Conservation (phyloP, 345 rosid genomes). For the Populus pruinosa region DNA sequence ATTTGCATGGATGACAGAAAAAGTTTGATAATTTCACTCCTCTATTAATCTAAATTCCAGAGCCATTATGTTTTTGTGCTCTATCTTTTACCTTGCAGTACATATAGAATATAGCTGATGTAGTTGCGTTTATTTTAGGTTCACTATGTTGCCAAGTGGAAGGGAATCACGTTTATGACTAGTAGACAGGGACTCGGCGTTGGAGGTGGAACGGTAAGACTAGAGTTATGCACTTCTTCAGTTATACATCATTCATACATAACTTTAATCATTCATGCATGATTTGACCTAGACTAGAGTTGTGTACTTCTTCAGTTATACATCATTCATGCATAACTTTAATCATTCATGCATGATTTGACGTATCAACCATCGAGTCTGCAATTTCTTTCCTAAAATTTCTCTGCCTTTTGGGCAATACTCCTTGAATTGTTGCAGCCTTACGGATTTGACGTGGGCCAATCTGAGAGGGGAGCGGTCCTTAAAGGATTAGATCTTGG, state of each 20-base stretch:
- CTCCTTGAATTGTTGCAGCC: constrained; percentile 52
- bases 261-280: neutral
- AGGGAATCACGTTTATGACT: constrained; percentile 90
- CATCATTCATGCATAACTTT: no score
- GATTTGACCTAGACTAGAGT: constrained; percentile 1
- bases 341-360: neutral
- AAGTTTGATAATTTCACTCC: neutral
- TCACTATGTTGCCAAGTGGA: constrained; percentile 98
- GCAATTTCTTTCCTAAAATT: neutral
- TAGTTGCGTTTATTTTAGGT: constrained; percentile 40
- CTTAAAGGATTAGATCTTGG: constrained; percentile 95
- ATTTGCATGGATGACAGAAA: neutral
- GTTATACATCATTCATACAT: neutral
- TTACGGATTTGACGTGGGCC: constrained; percentile 92
- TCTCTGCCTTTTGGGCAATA: neutral
- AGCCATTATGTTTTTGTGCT: neutral
- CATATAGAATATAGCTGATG: constrained; percentile 2
- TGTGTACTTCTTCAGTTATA: neutral
- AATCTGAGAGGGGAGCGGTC: constrained; percentile 79
- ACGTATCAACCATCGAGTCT: neutral
- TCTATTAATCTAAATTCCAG: neutral
- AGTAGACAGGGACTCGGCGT: constrained; percentile 95
- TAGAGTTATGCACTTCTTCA: neutral
- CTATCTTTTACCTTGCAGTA: neutral
- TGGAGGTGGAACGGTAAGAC: constrained; percentile 91